A percentile compares a stretch with the other conserved stretches of the same genome.
Conservation (phyloP, 805 yeast species). For the Wickerhamiella hasegawae region DNA sequence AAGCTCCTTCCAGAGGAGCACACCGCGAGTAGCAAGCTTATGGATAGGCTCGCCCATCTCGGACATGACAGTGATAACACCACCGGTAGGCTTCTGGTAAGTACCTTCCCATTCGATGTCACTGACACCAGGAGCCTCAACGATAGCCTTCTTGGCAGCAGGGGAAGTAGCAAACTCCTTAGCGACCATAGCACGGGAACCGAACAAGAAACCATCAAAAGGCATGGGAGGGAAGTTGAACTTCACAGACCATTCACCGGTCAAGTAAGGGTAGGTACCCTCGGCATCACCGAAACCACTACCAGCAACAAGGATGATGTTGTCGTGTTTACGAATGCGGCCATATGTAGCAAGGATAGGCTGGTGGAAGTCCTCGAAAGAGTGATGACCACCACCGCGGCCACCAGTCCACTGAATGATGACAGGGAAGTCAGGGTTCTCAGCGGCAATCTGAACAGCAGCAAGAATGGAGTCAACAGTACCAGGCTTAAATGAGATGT, state of each 20-base stretch:
- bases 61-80: slow-evolving; percentile 86
- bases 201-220: slow-evolving; percentile 90
- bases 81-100: slow-evolving; percentile 92
- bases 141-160: slow-evolving; percentile 86
- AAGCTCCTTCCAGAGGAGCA: slow-evolving; percentile 89
- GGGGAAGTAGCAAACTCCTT: slow-evolving; percentile 89
- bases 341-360: slow-evolving; percentile 93
- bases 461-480: slow-evolving; percentile 83
- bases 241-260: slow-evolving; percentile 87
- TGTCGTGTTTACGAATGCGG: slow-evolving; percentile 78
- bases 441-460: slow-evolving; percentile 79
- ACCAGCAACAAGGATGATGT: slow-evolving; percentile 87
- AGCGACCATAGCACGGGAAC: slow-evolving; percentile 95
- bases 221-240: slow-evolving; percentile 97
- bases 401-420: slow-evolving; percentile 99
- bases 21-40: slow-evolving; percentile 97
- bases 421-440: slow-evolving; percentile 93
- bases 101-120: slow-evolving; percentile 88
- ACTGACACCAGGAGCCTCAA: slow-evolving; percentile 75
- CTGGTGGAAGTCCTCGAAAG: slow-evolving; percentile 97
- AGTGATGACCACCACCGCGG: slow-evolving; percentile 99
- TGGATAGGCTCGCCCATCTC: slow-evolving; percentile 99
- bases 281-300: slow-evolving; percentile 96
- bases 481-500: slow-evolving; percentile 95
- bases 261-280: slow-evolving; percentile 92